A percentile compares a stretch with the other conserved stretches of the same genome.
These are phyloP conservation scores for Centrapalus pauciflorus DNA, from an alignment of 129 eudicot species.

Conservation along the genomic window DNA sequence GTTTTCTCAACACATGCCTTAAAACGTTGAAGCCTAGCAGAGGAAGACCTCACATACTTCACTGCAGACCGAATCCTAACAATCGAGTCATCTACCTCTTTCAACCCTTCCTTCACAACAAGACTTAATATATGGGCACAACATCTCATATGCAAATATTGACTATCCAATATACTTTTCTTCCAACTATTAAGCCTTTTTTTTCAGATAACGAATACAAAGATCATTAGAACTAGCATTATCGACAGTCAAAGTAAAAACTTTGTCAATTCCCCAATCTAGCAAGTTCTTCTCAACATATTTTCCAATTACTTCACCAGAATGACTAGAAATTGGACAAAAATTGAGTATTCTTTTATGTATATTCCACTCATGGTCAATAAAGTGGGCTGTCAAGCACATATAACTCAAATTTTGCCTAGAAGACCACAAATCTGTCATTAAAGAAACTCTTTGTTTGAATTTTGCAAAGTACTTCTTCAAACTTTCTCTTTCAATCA, in stretches of 20 bases:
- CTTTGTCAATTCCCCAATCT: slow-evolving; percentile 1
- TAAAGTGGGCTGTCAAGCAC: no score
- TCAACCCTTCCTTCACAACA: background rate
- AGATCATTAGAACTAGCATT: slow-evolving; percentile 8
- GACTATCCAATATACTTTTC: background rate
- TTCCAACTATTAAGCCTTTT: background rate
- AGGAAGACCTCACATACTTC: slow-evolving; percentile 2
- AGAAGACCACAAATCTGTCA: no score
- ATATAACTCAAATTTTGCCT: no score
- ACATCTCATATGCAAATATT: slow-evolving; percentile 4
- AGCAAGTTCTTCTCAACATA: no score
- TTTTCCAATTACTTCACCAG: no score
- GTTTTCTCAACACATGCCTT: background rate
- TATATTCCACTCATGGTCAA: no score
- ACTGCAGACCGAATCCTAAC: background rate
- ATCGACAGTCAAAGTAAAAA: background rate
- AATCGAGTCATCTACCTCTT: background rate
- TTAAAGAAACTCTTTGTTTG: no score
- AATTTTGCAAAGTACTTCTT: no score
- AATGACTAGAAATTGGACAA: no score
- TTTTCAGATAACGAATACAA: background rate
- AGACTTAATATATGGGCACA: background rate
- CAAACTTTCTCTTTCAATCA: no score
- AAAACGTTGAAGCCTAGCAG: background rate
- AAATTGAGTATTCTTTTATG: no score